Evolutionary conservation across 2,329 filamentous ascomycete species (phyloP), one percentile per base, ranked within the genome.

Genomic region (Coleophoma crateriformis): DNA sequence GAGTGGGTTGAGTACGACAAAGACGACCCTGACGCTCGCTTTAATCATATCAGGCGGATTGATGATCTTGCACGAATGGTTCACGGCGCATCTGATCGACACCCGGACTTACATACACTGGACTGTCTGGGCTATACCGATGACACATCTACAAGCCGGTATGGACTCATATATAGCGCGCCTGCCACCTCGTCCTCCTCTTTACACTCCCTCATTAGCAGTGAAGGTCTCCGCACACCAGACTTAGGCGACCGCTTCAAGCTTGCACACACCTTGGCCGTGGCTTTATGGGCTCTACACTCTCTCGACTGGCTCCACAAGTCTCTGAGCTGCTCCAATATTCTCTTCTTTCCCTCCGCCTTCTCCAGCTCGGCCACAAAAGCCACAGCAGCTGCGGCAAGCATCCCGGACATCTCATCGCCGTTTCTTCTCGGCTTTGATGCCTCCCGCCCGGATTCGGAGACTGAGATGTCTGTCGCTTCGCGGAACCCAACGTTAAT

Each of bases 261-360:
- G 17, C 67, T 76, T 2, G 73, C 72, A 3, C 60, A 65, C 22
- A 71, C 64, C 3, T 66, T 76, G 17, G 69, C 70, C 27, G 65
- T 74, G 15, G 69, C 72, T 2, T 59, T 75, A 10, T 74, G 71
- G 67, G 73, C 72, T 14, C 69, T 78, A n/a, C 76, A 78, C 57
- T 74, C 73, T 1, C 69, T 78, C 35, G 75, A 77, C 59, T 78
- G 75, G 75, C 68, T 79, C 38, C 76, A 73, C 57, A 73, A 73
- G 54, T 67, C 67, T 2, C 58, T 72, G 10, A 67, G 65, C 47
- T 67, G 64, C 49, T 46, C 53, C 10, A 71, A 71, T 48, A 65
- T 73, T 32, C 59, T 72, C 19, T 71, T 72, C 55, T 71, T 77
- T 60, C 72, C 68, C 6, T 71, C 70, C 0, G 64, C 66, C 19